Conservation (phyloP, 305 asterid species). For the Fraxinus ornus region DNA sequence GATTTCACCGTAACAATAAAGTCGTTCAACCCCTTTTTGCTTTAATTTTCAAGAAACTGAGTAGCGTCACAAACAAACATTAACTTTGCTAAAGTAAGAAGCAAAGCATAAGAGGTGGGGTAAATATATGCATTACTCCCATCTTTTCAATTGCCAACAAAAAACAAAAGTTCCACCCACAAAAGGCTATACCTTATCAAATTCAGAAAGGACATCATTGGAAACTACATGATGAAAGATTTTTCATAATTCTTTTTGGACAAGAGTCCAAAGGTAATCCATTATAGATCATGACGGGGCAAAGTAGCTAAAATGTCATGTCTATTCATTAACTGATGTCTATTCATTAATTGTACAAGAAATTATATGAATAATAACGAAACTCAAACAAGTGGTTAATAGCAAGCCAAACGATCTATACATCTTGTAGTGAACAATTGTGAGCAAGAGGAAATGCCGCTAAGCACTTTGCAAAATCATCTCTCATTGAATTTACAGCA, state of each 20-base stretch:
- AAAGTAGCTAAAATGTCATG: background rate
- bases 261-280: background rate
- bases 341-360: background rate
- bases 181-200: background rate
- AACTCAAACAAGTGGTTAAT: background rate
- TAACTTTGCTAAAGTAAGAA: background rate
- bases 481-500: background rate
- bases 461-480: background rate
- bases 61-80: background rate
- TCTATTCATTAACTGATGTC: background rate
- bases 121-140: background rate
- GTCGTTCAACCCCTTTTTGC: background rate
- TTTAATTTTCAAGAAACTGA: background rate
- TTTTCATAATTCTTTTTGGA: background rate
- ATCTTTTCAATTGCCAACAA: background rate
- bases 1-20: slow-evolving; percentile 34
- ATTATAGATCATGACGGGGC: background rate
- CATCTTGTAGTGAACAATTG: background rate
- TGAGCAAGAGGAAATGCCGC: background rate
- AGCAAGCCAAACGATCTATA: background rate
- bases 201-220: background rate
- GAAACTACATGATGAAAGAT: background rate
- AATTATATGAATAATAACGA: background rate
- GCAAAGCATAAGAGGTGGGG: background rate
- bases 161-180: background rate